Base-by-base conservation (phyloP, 2,329 filamentous ascomycete genomes). In the Scedosporium apiospermum region DNA sequence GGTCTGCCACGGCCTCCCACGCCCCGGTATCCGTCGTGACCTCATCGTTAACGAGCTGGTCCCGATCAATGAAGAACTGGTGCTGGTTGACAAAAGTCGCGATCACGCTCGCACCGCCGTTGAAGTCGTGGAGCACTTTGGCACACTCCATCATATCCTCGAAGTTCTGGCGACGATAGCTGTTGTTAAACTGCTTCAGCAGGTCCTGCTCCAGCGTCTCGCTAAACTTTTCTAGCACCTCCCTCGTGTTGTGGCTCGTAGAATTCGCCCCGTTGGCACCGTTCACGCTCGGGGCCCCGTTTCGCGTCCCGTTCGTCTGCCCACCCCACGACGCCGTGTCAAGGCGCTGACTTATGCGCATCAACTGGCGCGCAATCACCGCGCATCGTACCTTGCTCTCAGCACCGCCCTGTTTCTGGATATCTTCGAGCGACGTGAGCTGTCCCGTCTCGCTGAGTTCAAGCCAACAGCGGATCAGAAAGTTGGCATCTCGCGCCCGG, bases 91-190 rank as follows among this genome's bases (percentile, higher is more conserved):
- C 93, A 74, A 98, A 99, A 10, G 93, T 82, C 14, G 91, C 93
- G 74, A 97, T 96, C 64, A 98, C 95, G 72, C 93, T 98, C 63
- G 91, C 87, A 60, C 95, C 95, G 61, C 95, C 92, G 73, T 93
- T 96, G 80, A 99, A 99, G 75, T 98, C 95, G 72, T 95, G 84
- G 65, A 99, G 80, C 51, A 97, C 95, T 70, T 90, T 90, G 62
- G 96, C 91, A 72, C 95, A 99, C 72, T 98, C 95, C 77, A 91
- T 88, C 96, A 99, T 99, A 69, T 96, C 93, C 67, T 97, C 91
- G 71, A 96, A 97, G 75, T 98, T 96, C 69, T 96, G 92, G 68
- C 89, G 87, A 66, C 93, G 84, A 74, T 98, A 98, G 78, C 93
- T 97, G 71, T 96, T 91, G 78, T 99, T 96, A 76, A 99, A 99